A percentile compares a stretch with the other conserved stretches of the same genome.
Conservation (phyloP, 108 stramenopile genomes). For the Seminavis robusta region DNA sequence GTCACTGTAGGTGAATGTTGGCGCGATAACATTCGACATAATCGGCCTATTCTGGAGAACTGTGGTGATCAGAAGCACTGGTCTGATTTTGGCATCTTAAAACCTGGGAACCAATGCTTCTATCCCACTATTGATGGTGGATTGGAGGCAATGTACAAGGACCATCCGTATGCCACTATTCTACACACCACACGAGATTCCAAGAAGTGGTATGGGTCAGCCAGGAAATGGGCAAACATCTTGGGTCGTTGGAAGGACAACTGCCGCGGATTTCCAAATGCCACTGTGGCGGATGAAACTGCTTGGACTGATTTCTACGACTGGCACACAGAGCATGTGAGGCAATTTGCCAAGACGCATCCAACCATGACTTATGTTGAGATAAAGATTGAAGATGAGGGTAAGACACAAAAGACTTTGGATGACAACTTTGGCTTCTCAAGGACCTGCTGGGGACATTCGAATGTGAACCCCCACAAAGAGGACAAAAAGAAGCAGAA, state of each 20-base stretch:
- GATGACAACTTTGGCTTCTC: no score
- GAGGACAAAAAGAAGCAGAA: no score
- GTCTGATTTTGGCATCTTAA: constrained; percentile 5
- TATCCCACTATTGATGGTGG: constrained; percentile 9
- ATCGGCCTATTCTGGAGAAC: constrained; percentile 3
- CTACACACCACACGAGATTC: constrained; percentile 3
- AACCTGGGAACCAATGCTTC: constrained; percentile 1
- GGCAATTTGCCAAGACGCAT: constrained; percentile 45
- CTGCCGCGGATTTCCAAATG: no score
- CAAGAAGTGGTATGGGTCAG: background rate
- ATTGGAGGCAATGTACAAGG: constrained; percentile 7
- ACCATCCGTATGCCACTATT: constrained; percentile 14
- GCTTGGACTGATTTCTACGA: constrained; percentile 29
- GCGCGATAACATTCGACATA: constrained; percentile 1
- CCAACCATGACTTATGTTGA: constrained; percentile 50
- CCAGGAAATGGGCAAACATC: constrained; percentile 5
- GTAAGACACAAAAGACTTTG: no score
- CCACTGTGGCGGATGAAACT: background rate
- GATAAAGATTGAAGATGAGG: constrained; percentile 39
- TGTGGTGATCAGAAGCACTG: constrained; percentile 12
- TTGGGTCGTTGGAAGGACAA: no score
- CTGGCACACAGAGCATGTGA: constrained; percentile 44
- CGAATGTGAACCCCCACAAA: no score
- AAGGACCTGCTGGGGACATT: no score
- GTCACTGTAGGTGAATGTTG: constrained; percentile 6